Base-by-base conservation (phyloP, 169 alveolate species). In the Ichthyophthirius multifiliis region DNA sequence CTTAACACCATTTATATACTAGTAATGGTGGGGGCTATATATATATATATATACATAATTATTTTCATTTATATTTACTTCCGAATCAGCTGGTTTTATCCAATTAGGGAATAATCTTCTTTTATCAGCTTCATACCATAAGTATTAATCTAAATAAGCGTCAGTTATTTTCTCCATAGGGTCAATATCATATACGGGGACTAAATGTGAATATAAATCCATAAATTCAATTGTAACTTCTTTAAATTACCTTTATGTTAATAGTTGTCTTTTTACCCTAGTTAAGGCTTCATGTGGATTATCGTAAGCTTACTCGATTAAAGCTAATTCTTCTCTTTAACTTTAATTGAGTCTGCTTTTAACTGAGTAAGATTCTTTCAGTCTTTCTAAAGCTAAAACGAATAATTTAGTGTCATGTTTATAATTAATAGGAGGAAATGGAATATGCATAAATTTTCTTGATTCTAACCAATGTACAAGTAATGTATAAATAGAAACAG, bases 91-190 rank as follows among this genome's bases (percentile, higher is more conserved):
- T 9, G 99, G 99, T 76, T 99, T 99, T 18, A 98, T 97, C 99
- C 99, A 99, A 93, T 98, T 98, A 30, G 99, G 99, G 90, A 98
- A 99, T 65, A 99, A 92, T 83, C 96, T 96, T 35, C 99, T 92
- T 75, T 97, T 95, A 84, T 98, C 99, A 31, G 99, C 99, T 90
- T 99, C 99, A 91, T 97, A 99, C 99, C 99, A 99, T 47, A 99
- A 83, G 87, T 99, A 99, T 92, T 99, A 99, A 84, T 98, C 99
- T 76, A 99, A 86, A 92, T 99, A 99, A n/a, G 99, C 99, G 90
- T 99, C 99, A 4, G 99, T 99, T 64, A 99, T 99, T 93, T 99
- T 99, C 92, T 99, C 99, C 71, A 98, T 91, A 15, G 99, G 99
- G 78, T 99, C 99, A 3, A 99, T 95, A 83, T 98, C 99, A 87